Percentiles rank a stretch among this genome's conserved stretches.
phyloP scores from a whole-genome alignment of 2,329 filamentous ascomycete species.

The Aspergillus alliaceus region DNA sequence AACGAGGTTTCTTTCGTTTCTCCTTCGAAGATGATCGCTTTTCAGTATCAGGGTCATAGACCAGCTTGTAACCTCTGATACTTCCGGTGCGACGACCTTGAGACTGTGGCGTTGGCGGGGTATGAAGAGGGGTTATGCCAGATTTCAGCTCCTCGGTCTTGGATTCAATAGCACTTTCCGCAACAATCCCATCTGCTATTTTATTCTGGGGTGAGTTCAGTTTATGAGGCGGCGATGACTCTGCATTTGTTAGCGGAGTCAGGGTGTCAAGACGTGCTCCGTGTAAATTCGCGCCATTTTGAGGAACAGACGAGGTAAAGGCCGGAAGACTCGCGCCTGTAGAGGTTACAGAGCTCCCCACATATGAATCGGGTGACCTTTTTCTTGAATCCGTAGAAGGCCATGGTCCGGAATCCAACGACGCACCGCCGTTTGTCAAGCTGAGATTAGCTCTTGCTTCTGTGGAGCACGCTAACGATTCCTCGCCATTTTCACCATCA shows the following conservation, averaged over 20 bases:
- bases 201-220: slow-evolving; percentile 53
- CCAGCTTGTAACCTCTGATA: slow-evolving; percentile 58
- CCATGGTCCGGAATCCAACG: slow-evolving; percentile 11
- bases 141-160: slow-evolving; percentile 28
- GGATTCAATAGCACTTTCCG: slow-evolving; percentile 29
- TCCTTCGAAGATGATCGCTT: slow-evolving; percentile 57
- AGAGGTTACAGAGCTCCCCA: slow-evolving; percentile 71
- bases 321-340: slow-evolving; percentile 70
- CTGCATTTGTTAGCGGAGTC: slow-evolving; percentile 66
- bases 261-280: slow-evolving; percentile 54
- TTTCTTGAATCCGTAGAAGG: slow-evolving; percentile 15
- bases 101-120: slow-evolving; percentile 47
- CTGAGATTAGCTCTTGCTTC: slow-evolving; percentile 9
- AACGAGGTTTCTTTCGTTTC: slow-evolving; percentile 54
- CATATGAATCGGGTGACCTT: slow-evolving; percentile 51
- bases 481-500: slow-evolving; percentile 21
- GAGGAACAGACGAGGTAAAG: slow-evolving; percentile 60
- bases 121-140: slow-evolving; percentile 43
- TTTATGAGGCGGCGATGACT: slow-evolving; percentile 63
- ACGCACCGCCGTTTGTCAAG: slow-evolving; percentile 15
- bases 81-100: slow-evolving; percentile 53
- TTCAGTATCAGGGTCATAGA: slow-evolving; percentile 65
- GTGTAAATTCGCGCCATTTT: slow-evolving; percentile 56
- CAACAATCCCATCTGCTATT: slow-evolving; percentile 31
- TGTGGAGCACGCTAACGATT: slow-evolving; percentile 11